Evolutionary conservation across 2,329 filamentous ascomycete species (phyloP), one percentile per base, ranked within the genome.

Genomic region (Alternaria rosae): DNA sequence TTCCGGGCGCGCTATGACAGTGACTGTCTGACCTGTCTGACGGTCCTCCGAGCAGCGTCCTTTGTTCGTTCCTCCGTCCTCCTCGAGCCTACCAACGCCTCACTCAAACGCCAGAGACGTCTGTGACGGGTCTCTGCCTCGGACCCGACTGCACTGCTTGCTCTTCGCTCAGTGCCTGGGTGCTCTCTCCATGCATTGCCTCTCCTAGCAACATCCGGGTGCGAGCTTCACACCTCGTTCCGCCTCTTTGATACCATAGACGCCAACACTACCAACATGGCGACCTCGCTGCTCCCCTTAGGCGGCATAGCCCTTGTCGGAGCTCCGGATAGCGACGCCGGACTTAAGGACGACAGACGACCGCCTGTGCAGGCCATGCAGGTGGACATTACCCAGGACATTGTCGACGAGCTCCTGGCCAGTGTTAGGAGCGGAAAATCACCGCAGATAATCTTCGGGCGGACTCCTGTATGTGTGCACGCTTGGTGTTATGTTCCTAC

Each of bases 21-120:
- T 77, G 76, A 78, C 75, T 73, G 69, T 76, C 74, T 78, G 76
- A 78, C 74, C 76, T 76, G 73, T 76, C 76, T 76, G 74, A 78
- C 72, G 62, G 69, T 73, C 68, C 65, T 74, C 70, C 70, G 72
- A 74, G 67, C 66, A 65, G 57, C 71, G 66, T 64, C 73, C 73
- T 76, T 75, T 75, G 73, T 73, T 73, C 73, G 69, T 67, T 74
- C 67, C 70, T 71, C 65, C 68, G 65, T 70, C 67, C 67, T 69
- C 64, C 65, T 70, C 65, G 65, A 73, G 61, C 56, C 61, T 70
- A 66, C 66, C 64, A 67, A 71, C 65, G 54, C 68, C 67, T 66
- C 60, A 51, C 59, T 62, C 69, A 72, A 62, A 69, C 70, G 61
- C 62, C 72, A 67, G 68, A 61, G 66, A 65, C 68, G 68, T 69